Conservation (phyloP, 179 eudicot genomes). For the Corrigiola litoralis region DNA sequence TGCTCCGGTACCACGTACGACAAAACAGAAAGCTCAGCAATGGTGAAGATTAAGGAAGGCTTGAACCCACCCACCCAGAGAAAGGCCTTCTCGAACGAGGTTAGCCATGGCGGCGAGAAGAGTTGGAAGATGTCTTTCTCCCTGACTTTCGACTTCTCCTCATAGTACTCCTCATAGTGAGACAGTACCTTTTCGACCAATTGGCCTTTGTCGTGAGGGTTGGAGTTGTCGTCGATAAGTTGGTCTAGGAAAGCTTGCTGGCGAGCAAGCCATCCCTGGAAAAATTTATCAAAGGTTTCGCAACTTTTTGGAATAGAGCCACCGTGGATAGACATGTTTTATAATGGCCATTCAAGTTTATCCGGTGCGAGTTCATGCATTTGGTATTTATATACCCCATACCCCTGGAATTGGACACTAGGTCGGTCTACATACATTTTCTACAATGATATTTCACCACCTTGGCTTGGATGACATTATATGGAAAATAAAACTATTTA, state of each 20-base stretch:
- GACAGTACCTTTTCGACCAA: not conserved
- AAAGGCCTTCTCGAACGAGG: constrained; percentile 1
- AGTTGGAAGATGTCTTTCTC: not conserved
- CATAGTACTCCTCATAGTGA: constrained; percentile 12
- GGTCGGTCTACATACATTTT: too few relatives aligned
- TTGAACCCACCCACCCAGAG: constrained; percentile 4
- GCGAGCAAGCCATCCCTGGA: not conserved
- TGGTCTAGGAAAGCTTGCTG: not conserved
- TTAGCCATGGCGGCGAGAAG: constrained; percentile 1
- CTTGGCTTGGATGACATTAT: too few relatives aligned
- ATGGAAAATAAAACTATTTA: too few relatives aligned
- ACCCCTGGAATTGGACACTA: too few relatives aligned
- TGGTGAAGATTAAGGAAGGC: not conserved
- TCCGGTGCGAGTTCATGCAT: too few relatives aligned
- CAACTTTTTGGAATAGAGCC: not conserved
- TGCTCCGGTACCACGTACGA: not conserved
- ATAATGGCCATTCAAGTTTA: too few relatives aligned
- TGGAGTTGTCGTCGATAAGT: not conserved
- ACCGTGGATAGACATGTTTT: too few relatives aligned
- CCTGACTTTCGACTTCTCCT: not conserved
- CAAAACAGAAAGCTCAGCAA: not conserved
- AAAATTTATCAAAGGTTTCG: not conserved
- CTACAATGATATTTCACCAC: too few relatives aligned
- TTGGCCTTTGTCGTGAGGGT: not conserved
- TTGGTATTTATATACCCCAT: too few relatives aligned